Conservation (phyloP, 805 yeast species). For the Ogataea sp. region DNA sequence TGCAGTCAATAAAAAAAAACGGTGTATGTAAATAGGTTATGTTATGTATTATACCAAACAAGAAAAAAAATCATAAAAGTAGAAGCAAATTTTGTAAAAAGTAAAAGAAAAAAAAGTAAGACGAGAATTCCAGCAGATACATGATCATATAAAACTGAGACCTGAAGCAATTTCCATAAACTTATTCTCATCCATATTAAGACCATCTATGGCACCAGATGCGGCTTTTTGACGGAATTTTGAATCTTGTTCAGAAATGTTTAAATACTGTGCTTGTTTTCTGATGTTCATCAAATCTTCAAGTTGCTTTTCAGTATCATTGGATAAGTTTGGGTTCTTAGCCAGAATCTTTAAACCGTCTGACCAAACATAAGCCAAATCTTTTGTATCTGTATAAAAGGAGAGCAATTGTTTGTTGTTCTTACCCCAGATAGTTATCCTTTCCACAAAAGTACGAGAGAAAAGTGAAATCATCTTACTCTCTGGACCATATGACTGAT, state of each 20-base stretch:
- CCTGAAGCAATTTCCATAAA: background rate
- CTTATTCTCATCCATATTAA: background rate
- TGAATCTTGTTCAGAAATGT: slow-evolving; percentile 24
- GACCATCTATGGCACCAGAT: background rate
- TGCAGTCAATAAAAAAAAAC: background rate
- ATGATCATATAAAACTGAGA: background rate
- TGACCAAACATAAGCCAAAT: slow-evolving; percentile 63
- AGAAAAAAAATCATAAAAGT: background rate
- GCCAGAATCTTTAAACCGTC: slow-evolving; percentile 62
- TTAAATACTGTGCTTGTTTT: slow-evolving; percentile 40
- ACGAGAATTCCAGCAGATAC: too few relatives aligned
- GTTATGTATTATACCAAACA: background rate
- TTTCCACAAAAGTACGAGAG: slow-evolving; percentile 37
- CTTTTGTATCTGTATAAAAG: slow-evolving; percentile 67
- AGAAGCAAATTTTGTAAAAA: too few relatives aligned
- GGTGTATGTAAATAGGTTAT: background rate
- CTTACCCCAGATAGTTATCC: slow-evolving; percentile 41
- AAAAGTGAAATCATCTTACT: background rate
- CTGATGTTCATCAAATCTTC: slow-evolving; percentile 36
- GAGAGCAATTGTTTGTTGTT: slow-evolving; percentile 35
- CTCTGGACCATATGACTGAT: too few relatives aligned
- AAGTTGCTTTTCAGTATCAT: slow-evolving; percentile 36
- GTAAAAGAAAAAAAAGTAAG: too few relatives aligned
- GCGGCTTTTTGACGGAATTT: background rate
- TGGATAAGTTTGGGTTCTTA: slow-evolving; percentile 30